Conservation (phyloP, 768 basidiomycete species). For the Suillus ampliporus region DNA sequence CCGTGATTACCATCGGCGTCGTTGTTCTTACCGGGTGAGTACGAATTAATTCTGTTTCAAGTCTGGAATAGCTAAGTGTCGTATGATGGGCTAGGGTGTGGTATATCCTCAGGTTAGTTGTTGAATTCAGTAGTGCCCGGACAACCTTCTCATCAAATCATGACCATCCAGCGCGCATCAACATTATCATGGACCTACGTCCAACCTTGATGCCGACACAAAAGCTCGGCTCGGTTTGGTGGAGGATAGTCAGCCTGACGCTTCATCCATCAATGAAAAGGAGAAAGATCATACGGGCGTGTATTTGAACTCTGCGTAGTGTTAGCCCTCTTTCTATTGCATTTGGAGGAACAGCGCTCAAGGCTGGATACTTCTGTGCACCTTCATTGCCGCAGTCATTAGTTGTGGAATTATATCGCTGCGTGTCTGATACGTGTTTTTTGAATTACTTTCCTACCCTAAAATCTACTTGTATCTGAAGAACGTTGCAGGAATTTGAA, state of each 20-base stretch:
- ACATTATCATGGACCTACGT: conserved; percentile 61
- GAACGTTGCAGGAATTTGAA: not conserved
- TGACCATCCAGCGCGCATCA: conserved; percentile 47
- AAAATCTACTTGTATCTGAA: not conserved
- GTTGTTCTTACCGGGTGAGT: conserved; percentile 58
- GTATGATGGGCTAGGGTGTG: conserved; percentile 43
- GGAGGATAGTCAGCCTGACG: not conserved
- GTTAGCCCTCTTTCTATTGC: not conserved
- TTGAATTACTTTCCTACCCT: no score
- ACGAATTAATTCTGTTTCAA: not conserved
- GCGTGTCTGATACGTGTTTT: not conserved
- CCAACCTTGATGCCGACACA: conserved; percentile 43
- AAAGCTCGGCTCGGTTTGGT: conserved; percentile 8
- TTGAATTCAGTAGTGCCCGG: not conserved
- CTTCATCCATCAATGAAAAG: conserved; percentile 3
- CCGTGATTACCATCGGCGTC: conserved; percentile 64
- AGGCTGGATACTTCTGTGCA: not conserved
- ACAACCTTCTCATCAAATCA: not conserved
- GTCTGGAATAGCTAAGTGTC: no score
- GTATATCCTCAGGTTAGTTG: conserved; percentile 45
- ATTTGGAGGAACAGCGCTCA: not conserved
- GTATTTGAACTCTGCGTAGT: conserved; percentile 3
- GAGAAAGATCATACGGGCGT: not conserved
- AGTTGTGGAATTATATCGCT: not conserved
- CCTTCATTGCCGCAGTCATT: not conserved